Percentiles rank a stretch among this genome's conserved stretches.
phyloP scores from a whole-genome alignment of 352 stramenopile genomes.

The Chrysophaeum taylorii region DNA sequence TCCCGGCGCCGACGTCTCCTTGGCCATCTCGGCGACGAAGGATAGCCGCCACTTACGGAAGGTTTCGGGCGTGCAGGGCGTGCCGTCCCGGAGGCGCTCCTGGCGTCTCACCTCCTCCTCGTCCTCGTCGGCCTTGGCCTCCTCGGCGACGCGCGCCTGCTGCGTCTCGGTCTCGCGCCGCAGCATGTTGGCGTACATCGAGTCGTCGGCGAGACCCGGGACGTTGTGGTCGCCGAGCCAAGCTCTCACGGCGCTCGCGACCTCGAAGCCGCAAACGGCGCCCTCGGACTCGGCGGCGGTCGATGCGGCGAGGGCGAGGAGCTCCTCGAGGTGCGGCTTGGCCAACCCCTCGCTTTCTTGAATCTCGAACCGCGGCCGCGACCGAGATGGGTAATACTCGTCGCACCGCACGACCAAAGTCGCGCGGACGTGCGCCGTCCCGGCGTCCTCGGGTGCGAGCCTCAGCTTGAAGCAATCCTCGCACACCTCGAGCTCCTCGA shows the following conservation, averaged over 20 bases:
- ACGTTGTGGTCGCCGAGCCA: conserved; percentile 11
- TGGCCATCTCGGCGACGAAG: neutral
- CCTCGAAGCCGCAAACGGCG: conserved; percentile 5
- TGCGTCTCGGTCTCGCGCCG: conserved; percentile 4
- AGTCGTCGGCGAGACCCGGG: neutral
- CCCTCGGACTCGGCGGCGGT: neutral
- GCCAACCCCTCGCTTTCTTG: neutral
- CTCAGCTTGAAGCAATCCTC: neutral
- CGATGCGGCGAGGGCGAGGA: neutral
- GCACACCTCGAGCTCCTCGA: neutral
- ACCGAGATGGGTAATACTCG: neutral
- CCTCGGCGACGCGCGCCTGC: neutral
- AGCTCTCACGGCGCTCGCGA: neutral
- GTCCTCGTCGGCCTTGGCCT: neutral
- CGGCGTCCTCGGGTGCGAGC: neutral
- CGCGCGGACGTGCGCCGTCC: neutral
- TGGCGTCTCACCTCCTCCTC: conserved; percentile 1
- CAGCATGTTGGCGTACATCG: conserved; percentile 6
- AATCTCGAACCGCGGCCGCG: neutral
- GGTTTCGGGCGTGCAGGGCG: neutral
- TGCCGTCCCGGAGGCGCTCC: conserved; percentile 3
- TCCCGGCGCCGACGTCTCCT: neutral
- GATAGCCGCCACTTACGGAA: neutral
- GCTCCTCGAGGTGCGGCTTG: neutral
- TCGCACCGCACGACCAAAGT: neutral